Percentiles rank a stretch among this genome's conserved stretches.
Evolutionary conservation across 1,284 basidiomycete genomes (phyloP).

Genomic region (Rhodotorula sp.): DNA sequence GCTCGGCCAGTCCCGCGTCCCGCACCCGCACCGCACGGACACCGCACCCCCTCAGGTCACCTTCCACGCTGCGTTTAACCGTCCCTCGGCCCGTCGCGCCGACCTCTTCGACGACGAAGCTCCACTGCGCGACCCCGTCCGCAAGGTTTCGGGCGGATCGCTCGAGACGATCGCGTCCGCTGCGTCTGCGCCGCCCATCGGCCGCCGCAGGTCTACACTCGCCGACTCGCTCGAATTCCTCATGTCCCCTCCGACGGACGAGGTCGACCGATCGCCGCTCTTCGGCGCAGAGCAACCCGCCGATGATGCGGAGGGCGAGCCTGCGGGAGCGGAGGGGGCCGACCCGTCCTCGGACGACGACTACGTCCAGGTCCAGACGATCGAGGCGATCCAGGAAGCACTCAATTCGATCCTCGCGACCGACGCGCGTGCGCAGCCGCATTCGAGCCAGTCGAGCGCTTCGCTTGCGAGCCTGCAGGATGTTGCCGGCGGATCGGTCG

Average conservation of each 20-base stretch:
- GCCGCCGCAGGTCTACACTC: neutral
- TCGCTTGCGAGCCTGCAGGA: neutral
- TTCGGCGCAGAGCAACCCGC: slow-evolving; percentile 29
- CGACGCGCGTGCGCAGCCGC: slow-evolving; percentile 7
- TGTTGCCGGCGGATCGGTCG: neutral
- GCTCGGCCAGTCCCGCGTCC: neutral
- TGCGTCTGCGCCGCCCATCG: neutral
- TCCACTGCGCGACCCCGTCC: neutral
- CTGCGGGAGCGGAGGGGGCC: no score
- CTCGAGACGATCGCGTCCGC: slow-evolving; percentile 25
- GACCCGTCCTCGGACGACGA: slow-evolving; percentile 54
- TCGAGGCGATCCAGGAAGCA: slow-evolving; percentile 92
- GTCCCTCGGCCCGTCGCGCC: neutral
- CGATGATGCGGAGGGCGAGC: neutral
- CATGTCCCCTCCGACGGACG: slow-evolving; percentile 25
- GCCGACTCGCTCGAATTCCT: slow-evolving; percentile 42
- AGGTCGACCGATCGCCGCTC: slow-evolving; percentile 32
- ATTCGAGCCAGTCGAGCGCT: neutral
- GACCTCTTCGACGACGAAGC: neutral
- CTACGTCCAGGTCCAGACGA: slow-evolving; percentile 66
- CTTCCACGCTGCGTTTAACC: slow-evolving; percentile 28
- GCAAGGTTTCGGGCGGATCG: slow-evolving; percentile 31
- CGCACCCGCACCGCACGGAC: slow-evolving; percentile 20
- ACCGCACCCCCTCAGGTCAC: slow-evolving; percentile 39
- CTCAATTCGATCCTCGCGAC: slow-evolving; percentile 71